Evolutionary conservation across 768 basidiomycete genomes (phyloP).

Genomic region (Trametes punicea): DNA sequence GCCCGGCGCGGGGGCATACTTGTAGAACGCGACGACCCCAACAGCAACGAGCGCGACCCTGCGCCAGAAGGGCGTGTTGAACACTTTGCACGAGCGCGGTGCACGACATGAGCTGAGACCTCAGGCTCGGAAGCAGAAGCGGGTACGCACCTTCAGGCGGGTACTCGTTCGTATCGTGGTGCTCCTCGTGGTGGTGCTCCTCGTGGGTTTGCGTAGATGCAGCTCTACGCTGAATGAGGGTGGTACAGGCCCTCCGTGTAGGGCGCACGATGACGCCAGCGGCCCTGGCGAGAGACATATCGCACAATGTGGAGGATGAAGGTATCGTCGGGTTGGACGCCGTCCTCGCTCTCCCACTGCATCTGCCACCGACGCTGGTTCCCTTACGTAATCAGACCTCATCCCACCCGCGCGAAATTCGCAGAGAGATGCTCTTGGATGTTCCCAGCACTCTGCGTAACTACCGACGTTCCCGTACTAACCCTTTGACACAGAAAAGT

Average conservation of each 20-base stretch:
- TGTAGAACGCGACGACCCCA: conserved; percentile 54
- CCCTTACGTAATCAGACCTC: conserved; percentile 8
- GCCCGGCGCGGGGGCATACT: conserved; percentile 59
- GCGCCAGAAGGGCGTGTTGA: conserved; percentile 65
- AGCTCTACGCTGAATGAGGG: conserved; percentile 39
- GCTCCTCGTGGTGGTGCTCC: conserved; percentile 40
- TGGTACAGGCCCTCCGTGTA: conserved; percentile 27
- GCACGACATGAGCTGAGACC: neutral
- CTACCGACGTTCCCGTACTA: neutral
- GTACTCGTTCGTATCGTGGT: conserved; percentile 41
- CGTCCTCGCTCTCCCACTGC: conserved; percentile 1
- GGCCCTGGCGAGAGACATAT: conserved; percentile 45
- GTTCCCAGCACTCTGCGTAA: conserved; percentile 5
- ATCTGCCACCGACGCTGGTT: neutral
- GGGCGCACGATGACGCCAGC: conserved; percentile 31
- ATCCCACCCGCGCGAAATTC: neutral
- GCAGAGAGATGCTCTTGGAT: neutral
- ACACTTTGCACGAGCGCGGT: conserved; percentile 40
- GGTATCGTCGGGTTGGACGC: neutral
- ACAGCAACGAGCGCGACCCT: conserved; percentile 53
- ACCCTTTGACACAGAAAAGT: neutral
- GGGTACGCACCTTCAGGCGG: conserved; percentile 53
- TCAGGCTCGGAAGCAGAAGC: neutral
- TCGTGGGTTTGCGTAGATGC: conserved; percentile 38
- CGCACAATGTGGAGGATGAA: conserved; percentile 4